phyloP scores from a whole-genome alignment of 2,329 filamentous ascomycete genomes.

The Paradendryphiella salina region DNA sequence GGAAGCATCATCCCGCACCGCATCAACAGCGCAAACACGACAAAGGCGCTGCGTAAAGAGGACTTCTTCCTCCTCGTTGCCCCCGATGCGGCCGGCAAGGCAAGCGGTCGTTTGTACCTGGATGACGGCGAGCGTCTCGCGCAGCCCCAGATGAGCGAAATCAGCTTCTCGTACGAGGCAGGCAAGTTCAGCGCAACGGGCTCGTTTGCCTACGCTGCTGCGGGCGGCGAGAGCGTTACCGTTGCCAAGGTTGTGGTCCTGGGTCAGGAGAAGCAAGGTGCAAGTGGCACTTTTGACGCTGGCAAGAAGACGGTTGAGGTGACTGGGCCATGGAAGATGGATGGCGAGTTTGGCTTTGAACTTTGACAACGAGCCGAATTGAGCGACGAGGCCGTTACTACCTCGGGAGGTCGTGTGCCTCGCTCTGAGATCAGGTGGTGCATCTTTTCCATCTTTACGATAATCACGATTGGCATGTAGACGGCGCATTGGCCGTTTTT shows the following conservation, averaged over 20 bases:
- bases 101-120: conserved; percentile 70
- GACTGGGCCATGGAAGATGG: conserved; percentile 37
- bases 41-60: conserved; percentile 63
- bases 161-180: conserved; percentile 63
- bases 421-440: not conserved
- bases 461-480: conserved; percentile 1
- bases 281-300: conserved; percentile 22
- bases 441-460: not conserved
- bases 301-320: conserved; percentile 22
- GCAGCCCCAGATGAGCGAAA: conserved; percentile 60
- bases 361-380: conserved; percentile 10
- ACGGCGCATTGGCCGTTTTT: too few relatives aligned
- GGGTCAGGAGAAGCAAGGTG: conserved; percentile 26
- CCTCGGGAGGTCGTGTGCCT: not conserved
- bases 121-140: conserved; percentile 74
- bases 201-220: conserved; percentile 55
- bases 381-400: too few relatives aligned
- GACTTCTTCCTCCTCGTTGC: conserved; percentile 74
- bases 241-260: conserved; percentile 36
- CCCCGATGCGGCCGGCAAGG: conserved; percentile 63
- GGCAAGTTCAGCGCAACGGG: conserved; percentile 58
- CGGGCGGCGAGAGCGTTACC: conserved; percentile 30
- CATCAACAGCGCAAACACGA: conserved; percentile 61
- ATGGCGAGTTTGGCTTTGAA: conserved; percentile 25
- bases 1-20: conserved; percentile 68